Conservation (phyloP, 345 rosid species). For the Eucalyptus sideroxylon region DNA sequence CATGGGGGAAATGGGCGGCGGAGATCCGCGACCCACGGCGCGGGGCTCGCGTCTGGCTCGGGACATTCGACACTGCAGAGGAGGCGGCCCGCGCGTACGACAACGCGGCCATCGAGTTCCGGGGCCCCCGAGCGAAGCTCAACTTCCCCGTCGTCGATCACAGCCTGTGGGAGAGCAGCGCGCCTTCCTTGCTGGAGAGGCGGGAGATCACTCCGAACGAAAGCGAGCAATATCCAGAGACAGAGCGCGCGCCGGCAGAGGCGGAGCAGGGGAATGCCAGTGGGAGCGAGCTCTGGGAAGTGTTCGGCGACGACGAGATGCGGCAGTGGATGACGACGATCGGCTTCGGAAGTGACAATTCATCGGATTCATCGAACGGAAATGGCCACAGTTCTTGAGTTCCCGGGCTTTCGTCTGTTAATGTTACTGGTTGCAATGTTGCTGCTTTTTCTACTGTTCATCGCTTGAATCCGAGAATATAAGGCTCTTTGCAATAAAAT, state of each 20-base stretch:
- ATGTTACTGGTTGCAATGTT: background rate
- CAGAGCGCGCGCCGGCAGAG: background rate
- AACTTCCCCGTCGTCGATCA: conserved; percentile 52
- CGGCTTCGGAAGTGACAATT: conserved; percentile 34
- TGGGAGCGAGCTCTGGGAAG: conserved; percentile 19
- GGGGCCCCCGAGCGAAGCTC: conserved; percentile 34
- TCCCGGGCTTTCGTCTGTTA: background rate
- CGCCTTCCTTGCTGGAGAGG: background rate
- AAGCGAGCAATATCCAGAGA: background rate
- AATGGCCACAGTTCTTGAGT: background rate
- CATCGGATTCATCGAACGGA: conserved; percentile 47
- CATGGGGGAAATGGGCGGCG: conserved; percentile 98
- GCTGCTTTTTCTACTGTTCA: background rate
- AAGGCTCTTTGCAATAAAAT: background rate
- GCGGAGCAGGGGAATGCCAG: background rate
- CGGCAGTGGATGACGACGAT: conserved; percentile 44
- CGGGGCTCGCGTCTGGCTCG: conserved; percentile 83
- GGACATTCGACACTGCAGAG: conserved; percentile 80
- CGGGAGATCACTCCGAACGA: background rate
- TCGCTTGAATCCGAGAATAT: background rate
- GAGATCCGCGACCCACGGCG: conserved; percentile 86
- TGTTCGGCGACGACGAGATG: conserved; percentile 28
- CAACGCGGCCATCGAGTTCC: conserved; percentile 42
- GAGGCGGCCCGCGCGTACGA: conserved; percentile 97
- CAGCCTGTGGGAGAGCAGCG: background rate